These are phyloP conservation scores for Delonix regia DNA, from an alignment of 306 rosid genomes.

Conservation along the genomic window DNA sequence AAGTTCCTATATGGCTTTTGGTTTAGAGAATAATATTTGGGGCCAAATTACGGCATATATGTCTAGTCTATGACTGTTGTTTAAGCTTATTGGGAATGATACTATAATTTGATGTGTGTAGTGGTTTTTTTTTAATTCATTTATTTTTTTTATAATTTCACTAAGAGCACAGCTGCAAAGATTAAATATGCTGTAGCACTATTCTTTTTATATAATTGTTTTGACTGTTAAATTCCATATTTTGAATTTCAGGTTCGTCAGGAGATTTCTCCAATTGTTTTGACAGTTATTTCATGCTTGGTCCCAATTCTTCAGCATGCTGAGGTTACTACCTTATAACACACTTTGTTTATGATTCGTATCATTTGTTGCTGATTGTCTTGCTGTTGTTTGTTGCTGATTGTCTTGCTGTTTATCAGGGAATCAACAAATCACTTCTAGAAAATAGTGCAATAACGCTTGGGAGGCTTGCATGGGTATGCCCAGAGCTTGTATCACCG, in stretches of 20 bases:
- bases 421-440: slow-evolving; percentile 80
- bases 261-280: slow-evolving; percentile 83
- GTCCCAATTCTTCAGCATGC: slow-evolving; percentile 90
- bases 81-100: not conserved
- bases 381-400: slow-evolving; percentile 39
- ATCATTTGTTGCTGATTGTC: slow-evolving; percentile 38
- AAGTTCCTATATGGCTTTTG: not conserved
- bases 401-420: slow-evolving; percentile 56
- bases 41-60: not conserved
- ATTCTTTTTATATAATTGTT: not conserved
- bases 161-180: not conserved
- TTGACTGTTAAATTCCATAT: not conserved
- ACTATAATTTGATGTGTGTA: not conserved
- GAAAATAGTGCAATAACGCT: slow-evolving; percentile 98
- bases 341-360: slow-evolving; percentile 17
- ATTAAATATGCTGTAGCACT: not conserved
- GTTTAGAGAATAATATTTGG: slow-evolving; percentile 4
- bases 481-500: slow-evolving; percentile 93
- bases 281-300: slow-evolving; percentile 79
- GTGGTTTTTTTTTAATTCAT: not conserved
- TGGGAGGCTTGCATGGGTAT: slow-evolving; percentile 99
- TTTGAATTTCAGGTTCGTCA: slow-evolving; percentile 78
- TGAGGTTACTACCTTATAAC: slow-evolving; percentile 62
- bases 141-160: slow-evolving; percentile 20
- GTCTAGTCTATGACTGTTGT: not conserved